Evolutionary conservation across 352 stramenopile genomes (phyloP).

Genomic region (Globisporangium megalacanthum): DNA sequence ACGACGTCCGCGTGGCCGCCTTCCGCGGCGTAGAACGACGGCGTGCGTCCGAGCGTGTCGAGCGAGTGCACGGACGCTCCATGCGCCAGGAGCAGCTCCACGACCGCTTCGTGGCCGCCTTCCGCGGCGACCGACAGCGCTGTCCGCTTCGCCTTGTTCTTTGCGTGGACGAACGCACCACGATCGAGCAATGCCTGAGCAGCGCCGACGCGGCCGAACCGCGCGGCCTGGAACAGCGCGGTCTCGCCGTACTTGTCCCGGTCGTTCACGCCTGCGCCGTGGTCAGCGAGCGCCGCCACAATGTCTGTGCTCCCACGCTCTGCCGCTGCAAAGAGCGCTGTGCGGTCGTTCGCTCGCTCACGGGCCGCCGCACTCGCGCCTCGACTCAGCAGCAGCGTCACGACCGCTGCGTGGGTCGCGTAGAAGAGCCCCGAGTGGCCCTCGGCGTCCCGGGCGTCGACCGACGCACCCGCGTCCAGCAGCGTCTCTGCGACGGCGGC

Average conservation of each 20-base stretch:
- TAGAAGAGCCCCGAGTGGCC: conserved; percentile 14
- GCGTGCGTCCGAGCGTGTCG: conserved; percentile 8
- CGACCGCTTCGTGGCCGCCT: conserved; percentile 7
- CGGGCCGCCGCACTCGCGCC: conserved; percentile 1
- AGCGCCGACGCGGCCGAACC: conserved; percentile 5
- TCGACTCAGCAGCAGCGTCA: conserved; percentile 6
- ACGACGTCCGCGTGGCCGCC: conserved; percentile 7
- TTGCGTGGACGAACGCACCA: conserved; percentile 10
- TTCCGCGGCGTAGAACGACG: conserved; percentile 9
- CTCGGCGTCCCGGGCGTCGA: conserved; percentile 6
- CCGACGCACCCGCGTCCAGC: conserved; percentile 3
- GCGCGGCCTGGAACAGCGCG: conserved; percentile 10
- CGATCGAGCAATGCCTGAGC: conserved; percentile 5
- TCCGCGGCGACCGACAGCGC: conserved; percentile 12
- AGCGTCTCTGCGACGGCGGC: conserved; percentile 1
- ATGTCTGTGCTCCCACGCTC: conserved; percentile 7
- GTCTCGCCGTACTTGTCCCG: conserved; percentile 14
- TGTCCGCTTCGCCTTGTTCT: conserved; percentile 7
- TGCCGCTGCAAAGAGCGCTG: conserved; percentile 11
- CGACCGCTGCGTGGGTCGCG: conserved; percentile 4
- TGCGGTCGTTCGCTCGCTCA: conserved; percentile 8
- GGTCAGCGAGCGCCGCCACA: conserved; percentile 1
- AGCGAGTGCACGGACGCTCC: conserved; percentile 10
- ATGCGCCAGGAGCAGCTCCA: conserved; percentile 9
- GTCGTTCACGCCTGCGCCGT: conserved; percentile 8